Conservation (phyloP, 2,329 filamentous ascomycete species). For the Epichloe uncinata region DNA sequence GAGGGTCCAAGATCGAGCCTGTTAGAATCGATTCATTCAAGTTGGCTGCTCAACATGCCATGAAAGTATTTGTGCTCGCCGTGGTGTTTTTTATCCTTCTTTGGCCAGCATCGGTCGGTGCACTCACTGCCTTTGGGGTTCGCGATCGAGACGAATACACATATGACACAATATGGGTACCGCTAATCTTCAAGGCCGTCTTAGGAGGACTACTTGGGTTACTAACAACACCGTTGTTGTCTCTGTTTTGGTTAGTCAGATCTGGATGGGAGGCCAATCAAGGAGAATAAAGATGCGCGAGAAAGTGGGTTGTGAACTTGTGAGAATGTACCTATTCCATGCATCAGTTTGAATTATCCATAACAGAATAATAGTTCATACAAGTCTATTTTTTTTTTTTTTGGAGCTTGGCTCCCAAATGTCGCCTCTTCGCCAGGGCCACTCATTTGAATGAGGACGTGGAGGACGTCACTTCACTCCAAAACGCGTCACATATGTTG, state of each 20-base stretch:
- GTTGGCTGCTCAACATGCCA: conserved; percentile 15
- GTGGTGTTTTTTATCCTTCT: conserved; percentile 30
- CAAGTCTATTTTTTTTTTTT: background rate
- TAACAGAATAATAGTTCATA: background rate
- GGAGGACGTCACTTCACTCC: no score
- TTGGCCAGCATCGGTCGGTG: conserved; percentile 30
- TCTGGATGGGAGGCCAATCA: conserved; percentile 28
- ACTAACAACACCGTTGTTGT: conserved; percentile 33
- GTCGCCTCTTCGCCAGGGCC: no score
- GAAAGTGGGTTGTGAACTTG: background rate
- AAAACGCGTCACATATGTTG: no score
- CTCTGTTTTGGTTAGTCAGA: conserved; percentile 35
- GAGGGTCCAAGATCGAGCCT: background rate
- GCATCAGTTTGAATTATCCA: background rate
- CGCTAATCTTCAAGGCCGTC: conserved; percentile 36
- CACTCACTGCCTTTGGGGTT: conserved; percentile 26
- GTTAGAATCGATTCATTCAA: background rate
- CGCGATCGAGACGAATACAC: conserved; percentile 28
- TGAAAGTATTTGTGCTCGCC: conserved; percentile 15
- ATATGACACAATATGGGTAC: conserved; percentile 29
- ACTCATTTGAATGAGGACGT: no score
- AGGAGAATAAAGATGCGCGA: background rate
- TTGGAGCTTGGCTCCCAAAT: background rate
- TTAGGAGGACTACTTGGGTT: conserved; percentile 33
- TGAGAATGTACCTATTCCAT: background rate